These are phyloP conservation scores for Porphyrellus cyaneotinctus DNA, from an alignment of 768 basidiomycete genomes.

Conservation along the genomic window DNA sequence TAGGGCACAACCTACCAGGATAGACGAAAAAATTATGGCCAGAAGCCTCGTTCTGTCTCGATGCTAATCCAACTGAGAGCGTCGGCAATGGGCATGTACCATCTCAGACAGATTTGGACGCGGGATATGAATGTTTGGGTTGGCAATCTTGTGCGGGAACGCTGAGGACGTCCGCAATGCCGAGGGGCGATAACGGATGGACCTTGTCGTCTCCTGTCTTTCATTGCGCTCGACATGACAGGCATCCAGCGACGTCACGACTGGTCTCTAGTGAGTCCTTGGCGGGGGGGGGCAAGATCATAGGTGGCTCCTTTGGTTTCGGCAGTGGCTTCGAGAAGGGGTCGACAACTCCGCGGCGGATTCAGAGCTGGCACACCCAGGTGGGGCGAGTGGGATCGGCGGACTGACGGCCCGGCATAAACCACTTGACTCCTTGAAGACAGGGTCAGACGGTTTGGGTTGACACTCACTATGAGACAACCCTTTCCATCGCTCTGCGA, in stretches of 20 bases:
- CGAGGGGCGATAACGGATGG: constrained; percentile 13
- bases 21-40: constrained; percentile 11
- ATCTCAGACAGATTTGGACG: constrained; percentile 48
- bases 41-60: constrained; percentile 16
- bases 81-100: constrained; percentile 50
- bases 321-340: constrained; percentile 42
- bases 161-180: constrained; percentile 15
- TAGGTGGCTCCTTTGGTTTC: constrained; percentile 14
- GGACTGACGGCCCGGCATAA: constrained; percentile 16
- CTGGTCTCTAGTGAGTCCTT: constrained; percentile 27
- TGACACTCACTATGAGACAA: constrained; percentile 23
- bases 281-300: constrained; percentile 33
- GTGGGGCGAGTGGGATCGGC: constrained; percentile 36
- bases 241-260: constrained; percentile 22
- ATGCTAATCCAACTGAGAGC: constrained; percentile 25
- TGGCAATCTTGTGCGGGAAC: constrained; percentile 40
- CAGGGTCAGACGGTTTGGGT: constrained; percentile 11
- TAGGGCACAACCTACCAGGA: constrained; percentile 3
- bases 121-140: constrained; percentile 57
- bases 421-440: too few species aligned
- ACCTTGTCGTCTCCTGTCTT: constrained; percentile 27
- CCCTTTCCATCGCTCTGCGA: constrained; percentile 31
- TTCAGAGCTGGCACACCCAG: constrained; percentile 43
- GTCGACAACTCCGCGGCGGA: constrained; percentile 52
- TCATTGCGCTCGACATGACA: constrained; percentile 31